Base-by-base conservation (phyloP, 148 eudicot species). In the Rhododendron ovatum region DNA sequence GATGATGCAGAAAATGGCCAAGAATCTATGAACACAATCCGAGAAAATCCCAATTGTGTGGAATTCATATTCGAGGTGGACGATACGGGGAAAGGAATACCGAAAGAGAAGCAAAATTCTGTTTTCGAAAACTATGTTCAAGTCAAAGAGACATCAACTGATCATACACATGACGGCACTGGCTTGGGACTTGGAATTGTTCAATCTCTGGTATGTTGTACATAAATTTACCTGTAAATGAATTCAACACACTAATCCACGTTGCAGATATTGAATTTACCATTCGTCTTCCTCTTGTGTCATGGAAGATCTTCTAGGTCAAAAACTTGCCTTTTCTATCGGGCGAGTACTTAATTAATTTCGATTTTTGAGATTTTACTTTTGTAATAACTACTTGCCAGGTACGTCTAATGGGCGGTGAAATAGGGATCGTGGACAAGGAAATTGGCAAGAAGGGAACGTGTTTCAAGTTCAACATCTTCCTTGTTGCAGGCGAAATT, bases 341-440 rank as follows among this genome's bases (percentile, higher is more conserved):
- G 15, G 5, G 41, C 24, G 1, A 48, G 26, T 37, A 35, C 37
- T 48, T 30, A 80, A 30, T 63, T 30, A n/a, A n/a, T n/a, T 59
- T 10, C 18, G 12, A 5, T 8, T 33, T 77, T 30, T 48, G 17
- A 11, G 51, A 15, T 26, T 10, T 67, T 71, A 14, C 2, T 11
- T 30, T 71, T 30, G 30, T 48, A n/a, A 5, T 22, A 13, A 24
- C 18, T 20, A 6, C 10, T 6, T 65, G 26, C 18, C 88, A 96
- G 99, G 99, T 95, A 65, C 95, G 94, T 71, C 81, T 96, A 88
- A 94, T 96, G 95, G 98, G 96, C 4, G 99, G 98, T 82, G 96
- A 96, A 79, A 94, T 96, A 90, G 89, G 87, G 63, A 91, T 96
- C 15, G 86, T 91, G 57, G 94, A 94, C 88, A 96, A 93, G 87